phyloP scores from a whole-genome alignment of 1,284 basidiomycete species.

The Boletellus deceptivus region DNA sequence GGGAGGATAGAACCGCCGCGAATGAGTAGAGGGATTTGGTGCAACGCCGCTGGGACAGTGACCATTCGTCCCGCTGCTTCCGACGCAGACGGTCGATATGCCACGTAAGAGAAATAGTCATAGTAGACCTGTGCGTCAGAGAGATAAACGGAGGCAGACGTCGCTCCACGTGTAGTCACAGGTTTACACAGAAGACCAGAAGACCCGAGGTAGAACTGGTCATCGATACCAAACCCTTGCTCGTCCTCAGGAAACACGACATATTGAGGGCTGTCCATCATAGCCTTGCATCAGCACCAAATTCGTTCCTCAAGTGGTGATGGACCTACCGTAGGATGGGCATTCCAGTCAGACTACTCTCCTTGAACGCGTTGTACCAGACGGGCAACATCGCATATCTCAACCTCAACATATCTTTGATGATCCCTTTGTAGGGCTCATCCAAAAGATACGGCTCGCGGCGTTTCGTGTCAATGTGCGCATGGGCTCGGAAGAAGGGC shows the following conservation, averaged over 20 bases:
- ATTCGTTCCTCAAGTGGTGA: background rate
- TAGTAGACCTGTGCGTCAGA: constrained; percentile 94
- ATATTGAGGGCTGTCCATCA: constrained; percentile 79
- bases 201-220: constrained; percentile 91
- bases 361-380: constrained; percentile 97
- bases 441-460: constrained; percentile 94
- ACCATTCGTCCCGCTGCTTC: constrained; percentile 35
- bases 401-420: constrained; percentile 79
- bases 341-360: constrained; percentile 75
- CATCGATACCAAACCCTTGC: constrained; percentile 84
- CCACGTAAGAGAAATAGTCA: constrained; percentile 76
- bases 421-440: constrained; percentile 81
- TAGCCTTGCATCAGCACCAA: background rate
- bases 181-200: constrained; percentile 93
- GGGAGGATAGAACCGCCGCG: constrained; percentile 92
- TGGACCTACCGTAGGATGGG: constrained; percentile 74
- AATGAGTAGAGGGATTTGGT: constrained; percentile 82
- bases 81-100: constrained; percentile 16
- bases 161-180: constrained; percentile 74
- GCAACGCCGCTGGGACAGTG: constrained; percentile 75
- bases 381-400: constrained; percentile 88
- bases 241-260: constrained; percentile 88
- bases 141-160: constrained; percentile 78
- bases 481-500: constrained; percentile 98
- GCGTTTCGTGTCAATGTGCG: constrained; percentile 97